phyloP scores from a whole-genome alignment of 805 yeast species.

The Hanseniaspora valbyensis region DNA sequence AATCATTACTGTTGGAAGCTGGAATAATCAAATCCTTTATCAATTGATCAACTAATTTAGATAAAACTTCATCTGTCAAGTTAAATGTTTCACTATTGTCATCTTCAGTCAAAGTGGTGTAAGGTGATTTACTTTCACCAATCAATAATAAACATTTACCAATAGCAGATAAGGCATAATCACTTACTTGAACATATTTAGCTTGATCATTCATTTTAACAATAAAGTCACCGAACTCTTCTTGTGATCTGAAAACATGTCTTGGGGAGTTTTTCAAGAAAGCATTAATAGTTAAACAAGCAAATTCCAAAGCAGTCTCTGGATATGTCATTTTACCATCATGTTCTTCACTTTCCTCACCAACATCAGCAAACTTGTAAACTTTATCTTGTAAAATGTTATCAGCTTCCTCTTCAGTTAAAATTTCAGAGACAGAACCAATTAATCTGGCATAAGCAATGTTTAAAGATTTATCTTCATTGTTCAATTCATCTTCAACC shows the following conservation, averaged over 20 bases:
- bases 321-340: not conserved
- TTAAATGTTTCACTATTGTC: conserved; percentile 27
- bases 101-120: conserved; percentile 22
- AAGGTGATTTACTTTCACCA: conserved; percentile 33
- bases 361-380: conserved; percentile 35
- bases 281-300: conserved; percentile 63
- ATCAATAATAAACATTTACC: conserved; percentile 63
- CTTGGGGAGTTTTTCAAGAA: conserved; percentile 67
- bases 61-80: conserved; percentile 34
- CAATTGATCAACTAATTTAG: conserved; percentile 39
- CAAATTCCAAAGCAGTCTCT: conserved; percentile 43
- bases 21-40: conserved; percentile 44
- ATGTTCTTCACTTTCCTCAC: conserved; percentile 16
- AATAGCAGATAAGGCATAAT: conserved; percentile 64
- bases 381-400: conserved; percentile 51
- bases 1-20: conserved; percentile 52
- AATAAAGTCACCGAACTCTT: conserved; percentile 42
- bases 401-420: conserved; percentile 53
- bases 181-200: conserved; percentile 45
- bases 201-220: conserved; percentile 34
- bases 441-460: conserved; percentile 68
- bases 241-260: conserved; percentile 43
- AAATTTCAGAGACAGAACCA: conserved; percentile 62
- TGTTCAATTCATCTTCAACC: conserved; percentile 58
- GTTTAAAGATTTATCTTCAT: conserved; percentile 42